Evolutionary conservation across 108 stramenopile genomes (phyloP), one percentile per base, ranked within the genome.

Genomic region (Nannochloropsis granulata): DNA sequence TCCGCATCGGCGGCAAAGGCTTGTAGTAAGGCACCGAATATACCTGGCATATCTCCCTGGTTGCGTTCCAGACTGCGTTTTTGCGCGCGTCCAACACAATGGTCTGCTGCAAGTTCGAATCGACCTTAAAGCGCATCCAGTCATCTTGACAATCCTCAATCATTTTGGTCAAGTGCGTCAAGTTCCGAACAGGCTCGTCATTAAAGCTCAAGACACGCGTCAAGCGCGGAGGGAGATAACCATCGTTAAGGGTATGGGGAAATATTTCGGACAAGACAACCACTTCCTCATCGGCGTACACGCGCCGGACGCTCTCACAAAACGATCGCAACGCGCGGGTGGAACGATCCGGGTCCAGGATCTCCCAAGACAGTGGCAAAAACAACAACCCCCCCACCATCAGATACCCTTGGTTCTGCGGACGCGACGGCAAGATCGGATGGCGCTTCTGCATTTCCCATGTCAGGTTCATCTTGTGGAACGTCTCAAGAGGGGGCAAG

Each of bases 331-430:
- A 71, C 0, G 56, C 56, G 16, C 56, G 56, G 7, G 56, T 71
- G 56, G 56, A 71, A n/a, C 56, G 56, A 10, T 71, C 56, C 21
- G 56, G 56, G 56, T 71, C 56, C 56, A 71, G 56, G 10, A 71
- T 71, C 56, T 71, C 56, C 56, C 56, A 71, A n/a, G 56, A 71
- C 56, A 71, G 10, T 5, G 56, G 56, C 78, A 82, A 81, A 84
- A 88, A 85, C 14, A 88, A 84, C 24, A 88, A 82, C 13, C 88
- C 88, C 19, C 88, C 88, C 12, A 82, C 81, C 12, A 88, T 83
- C 45, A 82, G 43, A 83, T 85, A 88, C 7, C 56, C n/a, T 71
- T 71, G 56, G 7, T 71, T 71, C 79, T 44, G 79, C 45, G 88
- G 84, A 10, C 56, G 56, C 21, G 56, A 71, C 2, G 56, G 56